These are phyloP conservation scores for Neoboletus subvelutipes DNA, from an alignment of 768 basidiomycete genomes.

Conservation along the genomic window DNA sequence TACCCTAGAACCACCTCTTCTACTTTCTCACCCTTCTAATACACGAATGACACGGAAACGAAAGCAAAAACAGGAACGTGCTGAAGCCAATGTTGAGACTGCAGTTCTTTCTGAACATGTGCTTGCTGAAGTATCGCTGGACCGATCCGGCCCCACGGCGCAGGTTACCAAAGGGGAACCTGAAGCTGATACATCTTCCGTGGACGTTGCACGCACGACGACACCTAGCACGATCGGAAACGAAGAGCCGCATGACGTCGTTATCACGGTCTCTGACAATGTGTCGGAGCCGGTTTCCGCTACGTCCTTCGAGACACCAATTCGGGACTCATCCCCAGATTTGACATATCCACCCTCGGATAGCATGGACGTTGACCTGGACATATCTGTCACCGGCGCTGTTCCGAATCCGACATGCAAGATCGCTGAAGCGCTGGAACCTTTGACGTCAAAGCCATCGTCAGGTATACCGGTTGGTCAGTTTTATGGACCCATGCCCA, in stretches of 20 bases:
- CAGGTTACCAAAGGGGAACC: constrained; percentile 5
- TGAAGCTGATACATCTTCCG: constrained; percentile 18
- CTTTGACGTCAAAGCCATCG: constrained; percentile 4
- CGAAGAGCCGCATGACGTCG: constrained; percentile 14
- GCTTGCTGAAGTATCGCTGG: not conserved
- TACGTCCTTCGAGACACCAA: constrained; percentile 4
- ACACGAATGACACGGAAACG: constrained; percentile 23
- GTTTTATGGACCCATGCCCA: constrained; percentile 23
- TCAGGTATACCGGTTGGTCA: constrained; percentile 17
- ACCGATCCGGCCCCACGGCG: not conserved
- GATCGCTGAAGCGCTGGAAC: not conserved
- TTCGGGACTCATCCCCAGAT: constrained; percentile 18
- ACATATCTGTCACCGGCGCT: not conserved
- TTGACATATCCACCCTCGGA: constrained; percentile 23
- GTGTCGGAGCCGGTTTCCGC: constrained; percentile 8
- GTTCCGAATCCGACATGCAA: not conserved
- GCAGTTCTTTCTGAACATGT: not conserved
- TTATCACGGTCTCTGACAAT: constrained; percentile 9
- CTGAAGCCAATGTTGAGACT: constrained; percentile 3
- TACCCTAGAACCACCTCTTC: constrained; percentile 51
- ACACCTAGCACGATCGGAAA: constrained; percentile 21
- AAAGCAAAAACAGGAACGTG: constrained; percentile 17
- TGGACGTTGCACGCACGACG: constrained; percentile 17
- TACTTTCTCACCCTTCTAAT: constrained; percentile 11
- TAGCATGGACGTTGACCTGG: constrained; percentile 29